Base-by-base conservation (phyloP, 2,329 filamentous ascomycete genomes). In the Alternaria angustiovoidea region DNA sequence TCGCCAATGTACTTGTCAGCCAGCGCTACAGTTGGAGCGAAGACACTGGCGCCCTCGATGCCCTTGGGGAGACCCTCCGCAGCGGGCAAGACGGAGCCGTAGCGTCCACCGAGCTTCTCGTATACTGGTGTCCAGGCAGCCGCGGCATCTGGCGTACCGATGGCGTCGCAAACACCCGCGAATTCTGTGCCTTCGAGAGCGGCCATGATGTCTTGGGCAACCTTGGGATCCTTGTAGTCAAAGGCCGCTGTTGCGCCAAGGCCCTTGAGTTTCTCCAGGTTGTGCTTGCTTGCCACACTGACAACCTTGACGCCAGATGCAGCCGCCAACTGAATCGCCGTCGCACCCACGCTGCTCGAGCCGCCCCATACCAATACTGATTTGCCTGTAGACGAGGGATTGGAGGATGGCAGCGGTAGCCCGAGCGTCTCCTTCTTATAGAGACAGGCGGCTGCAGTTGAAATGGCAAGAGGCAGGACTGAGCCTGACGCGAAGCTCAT, bases 351-450 rank as follows among this genome's bases (percentile, higher is more conserved):
- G 34, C 70, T 74, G 61, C 68, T 70, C 3, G 82, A 79, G 0
- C 84, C 86, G n/a, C 85, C 85, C 82, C 83, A 87, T 14, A 86
- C 70, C 5, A 86, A 65, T 12, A 83, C 69, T 5, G 76, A 77
- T 68, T 81, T 81, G 30, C 62, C 63, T 2, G 57, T 64, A 43
- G 73, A 71, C 24, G 74, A 67, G 7, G 75, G 61, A 46, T 67
- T 69, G 12, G 76, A 63, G 26, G 69, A 72, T 0, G 82, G 81
- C 36, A 75, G 67, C 0, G 79, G 74, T 5, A 83, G 74, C 8
- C 71, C 77, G 9, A 83, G 75, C 39, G 76, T 70, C 39, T 75
- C 70, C 20, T 74, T 69, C 59, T 76, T 74, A 73, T 80, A 83
- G 14, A 84, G 78, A 26, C 77, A 79, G n/a, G 74, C 70, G 18